A percentile compares a stretch with the other conserved stretches of the same genome.
phyloP scores from a whole-genome alignment of 169 alveolate species.

The Plasmodium gaboni region DNA sequence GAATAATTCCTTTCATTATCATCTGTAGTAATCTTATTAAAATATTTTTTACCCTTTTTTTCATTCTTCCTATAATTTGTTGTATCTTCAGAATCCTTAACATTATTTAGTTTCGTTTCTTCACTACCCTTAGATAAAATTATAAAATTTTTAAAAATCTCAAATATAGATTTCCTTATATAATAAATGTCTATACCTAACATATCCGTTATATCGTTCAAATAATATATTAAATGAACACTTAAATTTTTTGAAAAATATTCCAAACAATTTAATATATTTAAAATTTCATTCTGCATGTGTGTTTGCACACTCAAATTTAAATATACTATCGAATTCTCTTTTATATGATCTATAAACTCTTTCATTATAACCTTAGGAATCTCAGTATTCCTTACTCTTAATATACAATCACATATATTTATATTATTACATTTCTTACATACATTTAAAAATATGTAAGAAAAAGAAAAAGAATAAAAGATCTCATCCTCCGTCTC shows the following conservation, averaged over 20 bases:
- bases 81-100: not conserved
- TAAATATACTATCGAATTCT: conserved; percentile 75
- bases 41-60: not conserved
- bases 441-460: conserved; percentile 54
- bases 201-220: conserved; percentile 59
- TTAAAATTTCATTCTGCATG: conserved; percentile 46
- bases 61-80: too few species aligned
- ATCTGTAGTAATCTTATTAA: not conserved
- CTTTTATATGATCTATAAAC: conserved; percentile 71
- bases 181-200: conserved; percentile 66
- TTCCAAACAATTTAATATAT: conserved; percentile 53
- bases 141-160: conserved; percentile 66
- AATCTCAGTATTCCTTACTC: conserved; percentile 75
- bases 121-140: conserved; percentile 57
- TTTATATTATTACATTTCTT: conserved; percentile 78
- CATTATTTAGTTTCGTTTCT: conserved; percentile 16
- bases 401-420: conserved; percentile 80
- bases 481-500: conserved; percentile 8
- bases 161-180: conserved; percentile 67
- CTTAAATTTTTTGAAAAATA: conserved; percentile 71
- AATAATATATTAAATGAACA: conserved; percentile 29
- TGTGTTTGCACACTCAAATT: conserved; percentile 69
- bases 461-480: conserved; percentile 52
- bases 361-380: conserved; percentile 79
- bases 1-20: conserved; percentile 4